Percentiles rank a stretch among this genome's conserved stretches.
phyloP scores from a whole-genome alignment of 2,329 filamentous ascomycete species.

The Volutella citrinella region DNA sequence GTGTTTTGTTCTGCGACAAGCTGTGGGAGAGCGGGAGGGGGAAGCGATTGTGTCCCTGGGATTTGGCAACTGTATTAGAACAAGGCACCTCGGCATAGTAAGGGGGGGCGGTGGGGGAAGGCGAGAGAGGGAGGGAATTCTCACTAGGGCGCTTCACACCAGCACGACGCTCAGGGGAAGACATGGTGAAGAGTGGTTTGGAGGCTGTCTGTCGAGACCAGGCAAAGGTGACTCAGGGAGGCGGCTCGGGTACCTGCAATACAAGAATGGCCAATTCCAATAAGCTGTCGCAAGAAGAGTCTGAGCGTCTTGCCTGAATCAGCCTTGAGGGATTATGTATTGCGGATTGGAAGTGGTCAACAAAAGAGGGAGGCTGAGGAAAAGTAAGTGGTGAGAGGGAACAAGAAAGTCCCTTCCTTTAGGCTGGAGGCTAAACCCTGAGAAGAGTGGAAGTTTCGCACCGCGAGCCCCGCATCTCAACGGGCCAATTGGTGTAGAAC shows the following conservation, averaged over 20 bases:
- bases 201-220: too few relatives aligned
- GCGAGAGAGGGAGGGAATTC: slow-evolving; percentile 12
- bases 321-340: too few relatives aligned
- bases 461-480: slow-evolving; percentile 6
- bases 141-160: slow-evolving; percentile 44
- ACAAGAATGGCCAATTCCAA: too few relatives aligned
- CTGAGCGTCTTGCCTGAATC: too few relatives aligned
- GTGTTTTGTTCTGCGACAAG: slow-evolving; percentile 90
- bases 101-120: too few relatives aligned
- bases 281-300: too few relatives aligned
- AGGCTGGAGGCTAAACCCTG: slow-evolving; percentile 16
- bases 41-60: slow-evolving; percentile 88
- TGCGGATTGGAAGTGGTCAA: too few relatives aligned
- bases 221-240: too few relatives aligned
- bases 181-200: slow-evolving; percentile 27
- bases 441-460: slow-evolving; percentile 12
- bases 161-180: slow-evolving; percentile 38
- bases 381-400: slow-evolving; percentile 8
- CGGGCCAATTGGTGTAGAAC: too few relatives aligned
- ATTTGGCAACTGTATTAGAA: slow-evolving; percentile 14
- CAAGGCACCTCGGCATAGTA: too few relatives aligned
- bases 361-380: slow-evolving; percentile 2
- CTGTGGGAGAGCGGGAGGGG: slow-evolving; percentile 84
- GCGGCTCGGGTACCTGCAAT: not conserved
- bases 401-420: slow-evolving; percentile 7